phyloP scores from a whole-genome alignment of 208 protist genomes.

The Acanthamoeba healyi region DNA sequence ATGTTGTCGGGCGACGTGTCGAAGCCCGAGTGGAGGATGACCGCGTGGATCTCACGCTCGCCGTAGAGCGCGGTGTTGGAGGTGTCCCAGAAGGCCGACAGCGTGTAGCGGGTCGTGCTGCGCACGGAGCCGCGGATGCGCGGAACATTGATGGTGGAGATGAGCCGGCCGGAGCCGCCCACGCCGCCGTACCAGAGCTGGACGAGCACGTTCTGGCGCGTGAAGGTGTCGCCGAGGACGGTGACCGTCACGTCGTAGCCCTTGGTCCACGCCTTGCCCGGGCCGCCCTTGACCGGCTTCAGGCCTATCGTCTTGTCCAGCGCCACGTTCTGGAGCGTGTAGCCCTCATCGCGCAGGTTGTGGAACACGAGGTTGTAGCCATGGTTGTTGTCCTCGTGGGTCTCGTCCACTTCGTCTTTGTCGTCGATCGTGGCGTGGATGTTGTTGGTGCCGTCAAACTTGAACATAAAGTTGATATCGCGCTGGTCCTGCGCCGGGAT shows the following conservation, averaged over 20 bases:
- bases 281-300: background rate
- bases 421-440: background rate
- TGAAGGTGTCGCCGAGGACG: constrained; percentile 27
- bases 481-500: background rate
- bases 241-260: background rate
- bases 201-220: constrained; percentile 28
- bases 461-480: background rate
- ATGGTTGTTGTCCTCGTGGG: background rate
- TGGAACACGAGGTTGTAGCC: background rate
- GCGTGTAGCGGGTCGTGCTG: background rate
- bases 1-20: constrained; percentile 27
- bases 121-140: constrained; percentile 1
- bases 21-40: constrained; percentile 53
- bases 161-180: constrained; percentile 31
- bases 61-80: background rate
- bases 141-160: constrained; percentile 12
- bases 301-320: background rate
- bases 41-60: constrained; percentile 35
- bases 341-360: background rate
- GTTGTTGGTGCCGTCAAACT: background rate
- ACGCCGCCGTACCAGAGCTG: background rate
- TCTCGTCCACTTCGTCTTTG: background rate
- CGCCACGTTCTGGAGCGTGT: background rate
- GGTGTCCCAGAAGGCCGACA: constrained; percentile 51
- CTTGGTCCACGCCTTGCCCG: background rate